Evolutionary conservation across 1,284 basidiomycete genomes (phyloP), one percentile per base, ranked within the genome.

Genomic region (Bjerkandera adusta): DNA sequence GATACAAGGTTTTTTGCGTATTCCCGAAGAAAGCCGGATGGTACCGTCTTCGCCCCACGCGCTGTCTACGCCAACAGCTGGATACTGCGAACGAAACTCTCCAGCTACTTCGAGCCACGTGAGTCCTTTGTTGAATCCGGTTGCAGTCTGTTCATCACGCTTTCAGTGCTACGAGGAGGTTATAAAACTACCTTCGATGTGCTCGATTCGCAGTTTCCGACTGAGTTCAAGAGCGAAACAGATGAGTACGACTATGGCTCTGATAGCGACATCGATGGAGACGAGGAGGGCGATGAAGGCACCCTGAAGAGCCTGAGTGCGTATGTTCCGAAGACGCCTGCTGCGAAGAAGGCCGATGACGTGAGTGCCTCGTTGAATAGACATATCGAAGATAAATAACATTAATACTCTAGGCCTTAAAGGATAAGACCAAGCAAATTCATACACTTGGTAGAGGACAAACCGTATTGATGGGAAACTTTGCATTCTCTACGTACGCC

Each of bases 401-500:
- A n/a, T n/a, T n/a, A n/a, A n/a, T n/a, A n/a, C n/a, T n/a, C n/a
- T n/a, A n/a, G n/a, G n/a, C n/a, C n/a, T n/a, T n/a, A n/a, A n/a
- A n/a, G 3, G 36, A 38, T n/a, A 38, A 38, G 4, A n/a, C 15
- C 7, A 36, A 5, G 18, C 18, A 21, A 22, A 20, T 21, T 11
- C 26, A 37, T 29, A 3, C 48, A 43, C 4, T 18, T 21, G n/a
- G 12, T 24, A 4, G 4, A n/a, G 42, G 48, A 11, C 43, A 32
- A 12, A 47, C 50, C 12, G 48, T 56, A n/a, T 44, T 54, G 38
- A 38, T 58, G 3, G 40, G 48, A 7, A 53, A 56, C 35, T 48
- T 55, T 22, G 59, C 57, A 11, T 48, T 48, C 21, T 36, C 13
- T 6, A 61, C 57, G 59, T 61, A 25, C 24, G 45, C 35, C 1